Evolutionary conservation across 768 basidiomycete species (phyloP), one percentile per base, ranked within the genome.

Genomic region (Pleurotus tuber-regium): DNA sequence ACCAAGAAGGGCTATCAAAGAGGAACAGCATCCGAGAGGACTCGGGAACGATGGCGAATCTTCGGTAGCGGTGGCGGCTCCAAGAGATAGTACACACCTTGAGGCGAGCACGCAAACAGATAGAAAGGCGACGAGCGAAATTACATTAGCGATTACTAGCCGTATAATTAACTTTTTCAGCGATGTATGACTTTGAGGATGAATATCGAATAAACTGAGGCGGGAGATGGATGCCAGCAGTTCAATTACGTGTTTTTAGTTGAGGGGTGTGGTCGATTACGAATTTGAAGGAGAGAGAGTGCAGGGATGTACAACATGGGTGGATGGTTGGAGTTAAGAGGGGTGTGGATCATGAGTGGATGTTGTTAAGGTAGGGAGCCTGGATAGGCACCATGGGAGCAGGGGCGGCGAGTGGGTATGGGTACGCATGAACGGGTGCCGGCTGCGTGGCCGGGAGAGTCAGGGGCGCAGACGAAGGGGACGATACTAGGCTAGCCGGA

Each of bases 161-260:
- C 43, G 28, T 44, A 44, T 44, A 44, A 29, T 44, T 44, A 44
- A 44, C 43, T 44, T 44, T n/a, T 44, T 44, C 43, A 43, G n/a
- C 24, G 43, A 43, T 25, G 43, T 25, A 44, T 44, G 43, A 44
- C 19, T 28, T n/a, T 44, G 43, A 28, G 24, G 16, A 26, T 26
- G 43, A 25, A 26, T 25, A 25, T 14, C 26, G 43, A 44, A 44
- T 11, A 14, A 26, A 28, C n/a, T 14, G 26, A 44, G 23, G 11
- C 41, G 16, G 11, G 24, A 43, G 29, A 33, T 18, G 42, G 31
- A 10, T 21, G 47, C 25, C 28, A 26, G 11, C 25, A 40, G 54
- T 25, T 31, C 44, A 25, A 42, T 43, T 41, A 19, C 23, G 51
- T 29, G 46, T 31, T 47, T 40, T 58, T 47, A 54, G n/a, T n/a